phyloP scores from a whole-genome alignment of 306 rosid genomes.

The Bauhinia variegata region DNA sequence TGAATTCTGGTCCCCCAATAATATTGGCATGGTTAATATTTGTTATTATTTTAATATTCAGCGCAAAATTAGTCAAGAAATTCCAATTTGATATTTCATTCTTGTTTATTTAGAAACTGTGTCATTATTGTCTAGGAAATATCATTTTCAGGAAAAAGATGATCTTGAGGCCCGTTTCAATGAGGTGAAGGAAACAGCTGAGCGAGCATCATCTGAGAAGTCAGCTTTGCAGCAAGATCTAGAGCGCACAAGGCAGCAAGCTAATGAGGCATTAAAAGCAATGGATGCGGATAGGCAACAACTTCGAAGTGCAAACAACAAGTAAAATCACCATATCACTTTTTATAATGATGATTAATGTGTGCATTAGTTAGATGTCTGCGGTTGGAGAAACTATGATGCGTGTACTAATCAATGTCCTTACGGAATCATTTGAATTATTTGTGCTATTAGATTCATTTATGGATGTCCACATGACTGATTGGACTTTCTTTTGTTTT shows the following conservation, averaged over 20 bases:
- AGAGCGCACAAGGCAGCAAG: slow-evolving; percentile 96
- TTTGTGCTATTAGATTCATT: slow-evolving; percentile 5
- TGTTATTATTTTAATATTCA: neutral
- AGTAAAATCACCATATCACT: slow-evolving; percentile 56
- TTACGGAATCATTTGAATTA: no score
- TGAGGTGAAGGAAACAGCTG: slow-evolving; percentile 76
- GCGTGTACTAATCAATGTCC: neutral
- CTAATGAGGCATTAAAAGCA: slow-evolving; percentile 93
- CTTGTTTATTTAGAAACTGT: slow-evolving; percentile 34
- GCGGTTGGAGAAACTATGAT: slow-evolving; percentile 37
- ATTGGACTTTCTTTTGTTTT: slow-evolving; percentile 16
- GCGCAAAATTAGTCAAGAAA: slow-evolving; percentile 20
- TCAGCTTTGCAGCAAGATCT: slow-evolving; percentile 83
- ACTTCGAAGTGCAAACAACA: slow-evolving; percentile 90
- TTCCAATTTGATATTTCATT: slow-evolving; percentile 27
- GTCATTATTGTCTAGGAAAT: slow-evolving; percentile 38
- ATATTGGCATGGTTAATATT: neutral
- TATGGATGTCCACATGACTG: slow-evolving; percentile 6
- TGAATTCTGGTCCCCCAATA: slow-evolving; percentile 1
- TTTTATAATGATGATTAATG: slow-evolving; percentile 28
- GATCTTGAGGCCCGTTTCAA: slow-evolving; percentile 75
- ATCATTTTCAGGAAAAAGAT: slow-evolving; percentile 83
- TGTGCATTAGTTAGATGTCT: slow-evolving; percentile 25
- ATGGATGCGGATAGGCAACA: slow-evolving; percentile 96
- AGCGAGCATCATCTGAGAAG: slow-evolving; percentile 79